Conservation (phyloP, 805 yeast species). For the Ogataea paradorogensis region DNA sequence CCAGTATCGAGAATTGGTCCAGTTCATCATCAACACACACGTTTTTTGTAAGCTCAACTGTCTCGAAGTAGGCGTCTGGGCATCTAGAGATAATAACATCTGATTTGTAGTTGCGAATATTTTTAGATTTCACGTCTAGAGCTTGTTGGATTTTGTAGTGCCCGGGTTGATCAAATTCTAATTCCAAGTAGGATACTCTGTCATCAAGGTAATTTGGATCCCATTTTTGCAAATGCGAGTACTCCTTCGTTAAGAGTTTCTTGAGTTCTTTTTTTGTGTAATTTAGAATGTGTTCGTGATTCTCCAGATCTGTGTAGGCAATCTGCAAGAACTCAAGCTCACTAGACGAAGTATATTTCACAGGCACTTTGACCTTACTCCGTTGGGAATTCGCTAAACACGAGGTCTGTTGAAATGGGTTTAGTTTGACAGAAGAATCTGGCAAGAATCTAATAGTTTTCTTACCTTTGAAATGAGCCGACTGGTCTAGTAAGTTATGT, state of each 20-base stretch:
- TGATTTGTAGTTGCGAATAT: slow-evolving; percentile 56
- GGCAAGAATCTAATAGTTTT: slow-evolving; percentile 87
- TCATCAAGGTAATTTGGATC: slow-evolving; percentile 30
- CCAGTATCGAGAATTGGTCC: slow-evolving; percentile 42
- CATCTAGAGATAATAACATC: slow-evolving; percentile 70
- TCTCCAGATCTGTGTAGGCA: slow-evolving; percentile 55
- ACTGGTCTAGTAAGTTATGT: slow-evolving; percentile 40
- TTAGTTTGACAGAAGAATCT: slow-evolving; percentile 81
- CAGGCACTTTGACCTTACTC: slow-evolving; percentile 52
- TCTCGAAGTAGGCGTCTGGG: slow-evolving; percentile 64
- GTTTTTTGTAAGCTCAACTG: slow-evolving; percentile 33
- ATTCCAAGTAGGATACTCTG: slow-evolving; percentile 53
- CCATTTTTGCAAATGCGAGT: slow-evolving; percentile 19
- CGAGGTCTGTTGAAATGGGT: slow-evolving; percentile 64
- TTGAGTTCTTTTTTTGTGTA: slow-evolving; percentile 58
- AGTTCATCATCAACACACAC: slow-evolving; percentile 67
- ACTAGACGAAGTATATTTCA: slow-evolving; percentile 76
- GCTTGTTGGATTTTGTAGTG: slow-evolving; percentile 69
- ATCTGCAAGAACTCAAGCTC: slow-evolving; percentile 68
- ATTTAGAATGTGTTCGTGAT: slow-evolving; percentile 44
- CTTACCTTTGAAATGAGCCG: slow-evolving; percentile 76
- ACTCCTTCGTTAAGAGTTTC: slow-evolving; percentile 29
- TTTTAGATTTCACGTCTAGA: slow-evolving; percentile 53
- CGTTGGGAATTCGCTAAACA: slow-evolving; percentile 49
- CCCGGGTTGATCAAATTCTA: slow-evolving; percentile 72